A percentile compares a stretch with the other conserved stretches of the same genome.
Evolutionary conservation across 306 rosid species (phyloP).

Genomic region (Vigna trinervia): DNA sequence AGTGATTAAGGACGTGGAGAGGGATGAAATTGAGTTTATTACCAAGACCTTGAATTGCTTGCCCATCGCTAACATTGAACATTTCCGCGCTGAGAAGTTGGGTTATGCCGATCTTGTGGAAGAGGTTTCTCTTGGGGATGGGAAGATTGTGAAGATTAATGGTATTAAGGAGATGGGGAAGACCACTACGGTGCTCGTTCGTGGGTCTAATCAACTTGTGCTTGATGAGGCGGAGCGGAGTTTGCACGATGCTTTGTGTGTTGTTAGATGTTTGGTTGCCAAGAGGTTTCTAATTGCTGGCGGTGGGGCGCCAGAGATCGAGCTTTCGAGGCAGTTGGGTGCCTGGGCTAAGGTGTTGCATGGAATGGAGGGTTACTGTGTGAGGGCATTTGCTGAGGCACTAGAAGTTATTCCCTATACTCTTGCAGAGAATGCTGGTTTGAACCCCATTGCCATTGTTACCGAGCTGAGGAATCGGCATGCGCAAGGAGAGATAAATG

Average conservation of each 20-base stretch:
- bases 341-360: conserved; percentile 99
- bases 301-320: conserved; percentile 98
- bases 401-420: conserved; percentile 98
- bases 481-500: conserved; percentile 90
- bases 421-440: conserved; percentile 92
- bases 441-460: conserved; percentile 89
- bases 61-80: conserved; percentile 93
- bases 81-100: conserved; percentile 87
- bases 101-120: conserved; percentile 92
- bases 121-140: conserved; percentile 90
- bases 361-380: conserved; percentile 98
- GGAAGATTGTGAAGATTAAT: conserved; percentile 88
- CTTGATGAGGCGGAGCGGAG: conserved; percentile 95
- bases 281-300: conserved; percentile 95
- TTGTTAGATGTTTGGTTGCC: conserved; percentile 89
- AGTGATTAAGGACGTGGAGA: conserved; percentile 95
- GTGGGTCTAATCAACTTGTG: conserved; percentile 88
- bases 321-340: conserved; percentile 94
- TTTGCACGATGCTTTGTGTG: conserved; percentile 96
- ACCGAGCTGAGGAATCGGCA: conserved; percentile 98
- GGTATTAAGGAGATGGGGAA: conserved; percentile 97
- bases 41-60: conserved; percentile 93
- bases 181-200: conserved; percentile 88
- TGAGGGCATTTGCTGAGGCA: conserved; percentile 89
- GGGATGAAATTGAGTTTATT: conserved; percentile 95